Base-by-base conservation (phyloP, 106 monocot species). In the Phalaenopsis equestris region DNA sequence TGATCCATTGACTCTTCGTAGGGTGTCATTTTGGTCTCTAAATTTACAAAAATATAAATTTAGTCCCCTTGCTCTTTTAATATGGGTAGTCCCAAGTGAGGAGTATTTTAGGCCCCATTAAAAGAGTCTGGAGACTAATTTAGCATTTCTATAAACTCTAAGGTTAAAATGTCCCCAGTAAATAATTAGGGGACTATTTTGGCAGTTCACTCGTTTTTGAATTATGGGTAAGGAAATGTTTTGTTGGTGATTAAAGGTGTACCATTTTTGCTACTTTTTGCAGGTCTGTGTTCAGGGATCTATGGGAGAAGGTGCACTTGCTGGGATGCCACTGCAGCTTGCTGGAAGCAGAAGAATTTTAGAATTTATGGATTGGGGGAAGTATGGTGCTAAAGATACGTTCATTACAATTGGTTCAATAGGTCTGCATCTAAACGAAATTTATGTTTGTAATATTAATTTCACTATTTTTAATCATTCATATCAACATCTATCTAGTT, bases 281-380 rank as follows among this genome's bases (percentile, higher is more conserved):
- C 30, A 97, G 94, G 97, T 97, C 67, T 97, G 97, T 77, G 94
- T 97, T 77, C 97, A 97, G 89, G 97, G 97, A 7, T 92, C 97
- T 37, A 97, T 97, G 97, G 97, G 97, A 81, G 87, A 89, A 88
- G 97, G 97, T 83, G 91, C 97, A 86, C 85, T 97, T 81, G 86
- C 94, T 73, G 94, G 97, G 58, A 97, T 97, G 78, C 97, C 97
- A 37, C 82, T 97, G 88, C 97, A 97, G 75, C 97, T 97, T 85
- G 97, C 97, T 84, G 97, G 97, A 67, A 92, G 83, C 78, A 83
- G 97, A 56, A 87, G 85, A 77, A 97, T 97, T 75, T 79, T 97
- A 83, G 97, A 97, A 84, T 87, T 79, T 67, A 97, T 97, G 97
- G 97, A 97, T 72, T 97, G 97, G 94, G 97, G 97, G 42, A 88